Evolutionary conservation across 2,329 filamentous ascomycete species (phyloP).

Genomic region (Penicillium concentricum): DNA sequence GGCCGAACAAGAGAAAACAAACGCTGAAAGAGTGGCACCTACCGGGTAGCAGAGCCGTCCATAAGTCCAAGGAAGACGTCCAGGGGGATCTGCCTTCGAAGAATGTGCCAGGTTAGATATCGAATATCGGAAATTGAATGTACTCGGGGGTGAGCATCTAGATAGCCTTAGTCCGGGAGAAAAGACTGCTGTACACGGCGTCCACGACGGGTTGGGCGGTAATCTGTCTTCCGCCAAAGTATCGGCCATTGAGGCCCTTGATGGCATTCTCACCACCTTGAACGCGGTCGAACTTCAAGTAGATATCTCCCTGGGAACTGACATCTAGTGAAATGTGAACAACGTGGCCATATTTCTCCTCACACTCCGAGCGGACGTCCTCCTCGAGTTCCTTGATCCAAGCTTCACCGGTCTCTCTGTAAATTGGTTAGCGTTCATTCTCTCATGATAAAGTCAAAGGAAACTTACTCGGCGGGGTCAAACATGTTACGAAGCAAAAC

Average conservation of each 20-base stretch:
- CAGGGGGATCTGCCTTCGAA: constrained; percentile 20
- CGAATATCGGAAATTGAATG: constrained; percentile 4
- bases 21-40: constrained; percentile 34
- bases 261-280: constrained; percentile 96
- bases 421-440: constrained; percentile 32
- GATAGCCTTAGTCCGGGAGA: constrained; percentile 80
- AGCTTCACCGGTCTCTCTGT: constrained; percentile 76
- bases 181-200: constrained; percentile 96
- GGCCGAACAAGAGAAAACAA: constrained; percentile 19
- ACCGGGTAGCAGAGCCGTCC: constrained; percentile 38
- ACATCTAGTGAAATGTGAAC: constrained; percentile 95
- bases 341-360: constrained; percentile 93
- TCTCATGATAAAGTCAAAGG: neutral
- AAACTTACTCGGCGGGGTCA: constrained; percentile 79
- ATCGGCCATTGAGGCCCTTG: constrained; percentile 94
- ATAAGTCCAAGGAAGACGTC: constrained; percentile 24
- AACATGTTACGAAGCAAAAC: constrained; percentile 96
- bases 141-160: constrained; percentile 42
- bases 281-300: constrained; percentile 96
- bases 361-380: constrained; percentile 89
- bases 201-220: constrained; percentile 95
- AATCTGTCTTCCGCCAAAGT: constrained; percentile 90
- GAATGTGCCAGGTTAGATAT: constrained; percentile 26
- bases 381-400: constrained; percentile 95
- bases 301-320: constrained; percentile 93